phyloP scores from a whole-genome alignment of 2,329 filamentous ascomycete species.

The Hymenoscyphus occultus region DNA sequence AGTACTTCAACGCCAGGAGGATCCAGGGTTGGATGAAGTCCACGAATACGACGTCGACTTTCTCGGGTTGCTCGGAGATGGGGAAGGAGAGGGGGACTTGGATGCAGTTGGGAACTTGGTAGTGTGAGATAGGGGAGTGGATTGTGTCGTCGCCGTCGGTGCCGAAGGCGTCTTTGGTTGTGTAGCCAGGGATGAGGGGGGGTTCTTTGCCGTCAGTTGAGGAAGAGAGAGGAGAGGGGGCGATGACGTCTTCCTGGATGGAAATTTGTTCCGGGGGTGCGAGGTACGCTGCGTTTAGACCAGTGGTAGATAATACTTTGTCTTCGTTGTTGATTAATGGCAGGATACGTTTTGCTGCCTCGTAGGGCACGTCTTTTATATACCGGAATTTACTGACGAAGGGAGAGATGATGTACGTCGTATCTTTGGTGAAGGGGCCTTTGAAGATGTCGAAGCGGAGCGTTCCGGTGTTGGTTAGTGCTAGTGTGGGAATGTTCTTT shows the following conservation, averaged over 20 bases:
- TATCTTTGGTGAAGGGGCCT: conserved; percentile 84
- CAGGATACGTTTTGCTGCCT: conserved; percentile 68
- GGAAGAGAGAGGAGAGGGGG: background rate
- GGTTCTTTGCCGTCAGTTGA: conserved; percentile 35
- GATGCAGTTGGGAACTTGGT: conserved; percentile 79
- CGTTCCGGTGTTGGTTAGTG: conserved; percentile 83
- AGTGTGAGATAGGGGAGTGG: conserved; percentile 71
- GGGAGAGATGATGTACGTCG: conserved; percentile 80
- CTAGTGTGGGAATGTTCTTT: conserved; percentile 61
- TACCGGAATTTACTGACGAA: conserved; percentile 78
- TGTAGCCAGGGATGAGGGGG: conserved; percentile 69
- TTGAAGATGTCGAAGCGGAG: conserved; percentile 96
- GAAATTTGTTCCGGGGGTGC: conserved; percentile 35
- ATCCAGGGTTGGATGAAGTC: conserved; percentile 88
- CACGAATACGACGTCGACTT: conserved; percentile 84
- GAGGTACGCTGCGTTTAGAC: conserved; percentile 34
- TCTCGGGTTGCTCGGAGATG: conserved; percentile 54
- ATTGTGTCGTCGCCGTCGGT: conserved; percentile 86
- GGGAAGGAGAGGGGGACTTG: conserved; percentile 66
- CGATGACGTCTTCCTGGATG: conserved; percentile 17
- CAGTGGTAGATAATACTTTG: conserved; percentile 40
- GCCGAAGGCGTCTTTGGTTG: conserved; percentile 80
- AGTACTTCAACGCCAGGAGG: conserved; percentile 66
- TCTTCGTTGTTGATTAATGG: conserved; percentile 54
- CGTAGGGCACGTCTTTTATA: conserved; percentile 77